Percentiles rank a stretch among this genome's conserved stretches.
These are phyloP conservation scores for Colletotrichum acutatum DNA, from an alignment of 2,329 filamentous ascomycete species.

Conservation along the genomic window DNA sequence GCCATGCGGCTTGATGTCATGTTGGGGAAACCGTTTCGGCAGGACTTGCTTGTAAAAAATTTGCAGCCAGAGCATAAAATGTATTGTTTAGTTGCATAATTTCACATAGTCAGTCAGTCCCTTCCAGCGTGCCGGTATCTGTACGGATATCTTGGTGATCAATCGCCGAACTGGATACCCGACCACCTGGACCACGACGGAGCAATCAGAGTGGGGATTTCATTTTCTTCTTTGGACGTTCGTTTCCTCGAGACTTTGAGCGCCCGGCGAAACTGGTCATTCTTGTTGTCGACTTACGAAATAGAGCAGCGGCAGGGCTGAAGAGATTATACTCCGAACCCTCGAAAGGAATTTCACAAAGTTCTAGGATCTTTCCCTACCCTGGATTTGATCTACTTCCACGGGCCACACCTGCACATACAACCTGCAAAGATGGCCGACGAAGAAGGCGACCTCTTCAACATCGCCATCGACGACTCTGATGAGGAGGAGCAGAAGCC, in stretches of 20 bases:
- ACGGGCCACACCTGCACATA: too few relatives aligned
- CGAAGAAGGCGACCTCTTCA: slow-evolving; percentile 46
- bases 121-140: background rate
- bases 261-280: background rate
- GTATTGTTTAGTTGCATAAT: background rate
- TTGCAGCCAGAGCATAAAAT: background rate
- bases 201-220: background rate
- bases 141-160: background rate
- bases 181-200: background rate
- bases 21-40: slow-evolving; percentile 17
- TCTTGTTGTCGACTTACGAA: background rate
- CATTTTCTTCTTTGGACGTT: background rate
- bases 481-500: slow-evolving; percentile 45
- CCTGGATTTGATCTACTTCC: too few relatives aligned
- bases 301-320: background rate
- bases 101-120: too few relatives aligned
- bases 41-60: slow-evolving; percentile 28
- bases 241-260: background rate
- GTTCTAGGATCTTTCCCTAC: too few relatives aligned
- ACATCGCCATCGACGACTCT: slow-evolving; percentile 45
- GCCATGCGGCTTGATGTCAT: slow-evolving; percentile 37
- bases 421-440: slow-evolving; percentile 27
- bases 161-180: background rate
- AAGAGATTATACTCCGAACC: background rate
- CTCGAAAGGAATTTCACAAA: background rate